phyloP scores from a whole-genome alignment of 2,329 filamentous ascomycete genomes.

The Penicillium fuscoglaucum region DNA sequence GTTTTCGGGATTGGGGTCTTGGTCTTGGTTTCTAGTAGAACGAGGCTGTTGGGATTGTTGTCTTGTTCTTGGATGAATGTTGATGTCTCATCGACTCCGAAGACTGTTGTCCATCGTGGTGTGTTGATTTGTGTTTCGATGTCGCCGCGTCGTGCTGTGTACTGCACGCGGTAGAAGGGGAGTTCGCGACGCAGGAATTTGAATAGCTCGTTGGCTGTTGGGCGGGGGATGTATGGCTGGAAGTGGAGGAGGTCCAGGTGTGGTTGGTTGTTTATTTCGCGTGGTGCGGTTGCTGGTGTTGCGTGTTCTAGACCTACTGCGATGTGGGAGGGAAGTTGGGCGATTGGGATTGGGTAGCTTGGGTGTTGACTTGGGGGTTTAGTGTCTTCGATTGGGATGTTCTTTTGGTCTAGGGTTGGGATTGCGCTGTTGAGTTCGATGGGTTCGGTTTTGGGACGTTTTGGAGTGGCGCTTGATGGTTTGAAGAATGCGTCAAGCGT shows the following conservation, averaged over 20 bases:
- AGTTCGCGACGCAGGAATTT: conserved; percentile 69
- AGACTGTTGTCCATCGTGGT: conserved; percentile 62
- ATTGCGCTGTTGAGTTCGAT: neutral
- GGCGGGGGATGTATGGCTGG: conserved; percentile 66
- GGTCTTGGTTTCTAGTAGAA: conserved; percentile 44
- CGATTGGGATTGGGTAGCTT: conserved; percentile 56
- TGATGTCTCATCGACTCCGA: conserved; percentile 64
- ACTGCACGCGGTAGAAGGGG: conserved; percentile 74
- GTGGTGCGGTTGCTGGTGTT: conserved; percentile 55
- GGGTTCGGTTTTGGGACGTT: conserved; percentile 35
- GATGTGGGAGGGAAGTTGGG: conserved; percentile 49
- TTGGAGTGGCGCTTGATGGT: conserved; percentile 47
- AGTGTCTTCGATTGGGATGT: neutral
- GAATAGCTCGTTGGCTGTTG: conserved; percentile 62
- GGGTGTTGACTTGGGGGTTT: conserved; percentile 43
- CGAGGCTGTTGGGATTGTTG: conserved; percentile 6
- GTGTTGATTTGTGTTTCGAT: conserved; percentile 63
- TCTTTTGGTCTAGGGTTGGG: neutral
- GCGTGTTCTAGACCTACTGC: conserved; percentile 22
- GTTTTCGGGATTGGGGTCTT: conserved; percentile 40
- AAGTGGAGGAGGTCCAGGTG: conserved; percentile 75
- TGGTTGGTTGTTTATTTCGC: conserved; percentile 63
- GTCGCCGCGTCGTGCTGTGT: conserved; percentile 67
- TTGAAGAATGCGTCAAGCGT: conserved; percentile 71
- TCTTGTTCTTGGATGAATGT: conserved; percentile 47